Base-by-base conservation (phyloP, 2,329 filamentous ascomycete species). In the Colletotrichum sp. region DNA sequence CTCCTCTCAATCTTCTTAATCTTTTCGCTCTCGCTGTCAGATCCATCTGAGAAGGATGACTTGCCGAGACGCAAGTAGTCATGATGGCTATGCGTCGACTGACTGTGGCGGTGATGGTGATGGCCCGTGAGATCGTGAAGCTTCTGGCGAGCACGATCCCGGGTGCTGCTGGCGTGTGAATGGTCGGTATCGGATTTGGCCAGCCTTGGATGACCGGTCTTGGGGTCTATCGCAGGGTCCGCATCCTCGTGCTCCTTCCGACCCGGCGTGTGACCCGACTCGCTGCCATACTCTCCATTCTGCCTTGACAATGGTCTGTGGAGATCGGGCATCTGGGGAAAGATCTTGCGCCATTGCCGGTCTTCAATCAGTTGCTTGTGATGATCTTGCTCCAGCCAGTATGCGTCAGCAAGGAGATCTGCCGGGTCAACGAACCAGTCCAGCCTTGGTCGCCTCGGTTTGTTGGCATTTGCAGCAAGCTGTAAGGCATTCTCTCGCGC, bases 371-470 rank as follows among this genome's bases (percentile, higher is more conserved):
- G 88, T 69, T 89, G 90, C 83, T 96, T 98, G 84, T 98, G 96
- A 74, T 93, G 88, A 36, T 91, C 92, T 80, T 96, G 93, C 82
- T 98, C 95, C 26, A 98, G 86, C 97, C 97, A 99, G 81, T 96
- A 95, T 2, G 94, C 90, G 86, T 99, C 97, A 6, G 96, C 96
- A 63, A 99, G 87, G 83, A 98, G 90, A 82, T 99, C 96, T 72
- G 95, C 93, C 1, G 96, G 95, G 60, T 94, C 92, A 21, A 96
- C 92, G 52, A 92, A 90, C 97, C 97, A 99, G 81, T 98, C 96
- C 28, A 96, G 92, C 75, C 95, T 92, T 1, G 94, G 93, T 65
- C 95, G 91, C 72, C 93, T 92, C 5, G 91, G 87, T 77, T 95
- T 95, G 15, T 88, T 86, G 77, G 87, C 84, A 71, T 83, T 83